phyloP scores from a whole-genome alignment of 345 rosid species.

The Brassica cretica region DNA sequence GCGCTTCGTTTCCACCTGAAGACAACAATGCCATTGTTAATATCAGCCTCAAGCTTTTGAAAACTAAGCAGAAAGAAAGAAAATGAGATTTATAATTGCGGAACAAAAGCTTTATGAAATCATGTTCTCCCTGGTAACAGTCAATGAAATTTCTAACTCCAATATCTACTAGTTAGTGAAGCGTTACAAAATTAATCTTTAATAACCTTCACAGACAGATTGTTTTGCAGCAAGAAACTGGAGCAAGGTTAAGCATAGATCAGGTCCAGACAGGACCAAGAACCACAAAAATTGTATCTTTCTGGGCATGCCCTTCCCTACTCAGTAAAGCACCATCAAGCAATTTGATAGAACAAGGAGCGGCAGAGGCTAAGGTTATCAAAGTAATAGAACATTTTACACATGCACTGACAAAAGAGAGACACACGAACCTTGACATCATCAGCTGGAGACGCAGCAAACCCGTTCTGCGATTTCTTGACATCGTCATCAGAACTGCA shows the following conservation, averaged over 20 bases:
- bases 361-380: slow-evolving; percentile 3
- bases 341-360: background rate
- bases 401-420: background rate
- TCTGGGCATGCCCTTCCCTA: background rate
- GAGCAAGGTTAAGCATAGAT: background rate
- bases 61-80: slow-evolving; percentile 3
- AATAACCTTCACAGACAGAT: slow-evolving; percentile 21
- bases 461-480: slow-evolving; percentile 57
- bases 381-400: slow-evolving; percentile 5
- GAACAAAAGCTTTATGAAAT: background rate
- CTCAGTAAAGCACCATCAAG: too few species aligned
- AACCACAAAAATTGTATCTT: slow-evolving; percentile 13
- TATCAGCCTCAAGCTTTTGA: background rate
- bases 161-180: background rate
- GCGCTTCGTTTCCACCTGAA: slow-evolving; percentile 71
- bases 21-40: slow-evolving; percentile 10
- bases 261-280: slow-evolving; percentile 21
- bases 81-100: background rate
- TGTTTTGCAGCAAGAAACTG: slow-evolving; percentile 3
- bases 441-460: slow-evolving; percentile 50
- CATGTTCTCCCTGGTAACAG: background rate
- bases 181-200: background rate
- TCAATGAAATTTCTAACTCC: background rate
- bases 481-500: slow-evolving; percentile 66
- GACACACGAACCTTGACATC: slow-evolving; percentile 58